Percentiles rank a stretch among this genome's conserved stretches.
Evolutionary conservation across 495 filamentous ascomycete species (phyloP).

Genomic region (Beverwykella pulmonaria): DNA sequence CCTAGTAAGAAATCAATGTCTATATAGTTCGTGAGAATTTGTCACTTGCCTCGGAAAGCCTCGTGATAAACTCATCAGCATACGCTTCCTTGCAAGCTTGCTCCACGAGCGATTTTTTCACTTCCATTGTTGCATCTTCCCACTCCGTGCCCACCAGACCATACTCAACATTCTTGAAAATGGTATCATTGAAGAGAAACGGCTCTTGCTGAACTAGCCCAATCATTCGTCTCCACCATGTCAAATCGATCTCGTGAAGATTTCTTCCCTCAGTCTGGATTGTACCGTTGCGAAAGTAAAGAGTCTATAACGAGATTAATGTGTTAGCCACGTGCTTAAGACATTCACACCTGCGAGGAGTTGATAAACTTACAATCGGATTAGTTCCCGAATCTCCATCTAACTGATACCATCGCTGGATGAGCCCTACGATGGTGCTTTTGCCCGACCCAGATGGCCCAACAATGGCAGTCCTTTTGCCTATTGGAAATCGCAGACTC

Average conservation of each 20-base stretch:
- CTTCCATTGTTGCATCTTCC: conserved; percentile 14
- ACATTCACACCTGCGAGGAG: not conserved
- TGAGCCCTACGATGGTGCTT: conserved; percentile 85
- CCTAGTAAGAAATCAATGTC: conserved; percentile 85
- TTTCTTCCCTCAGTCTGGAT: conserved; percentile 42
- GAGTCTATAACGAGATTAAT: not conserved
- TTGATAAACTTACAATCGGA: conserved; percentile 20
- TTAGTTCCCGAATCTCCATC: not conserved
- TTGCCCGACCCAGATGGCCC: conserved; percentile 89
- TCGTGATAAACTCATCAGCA: conserved; percentile 85
- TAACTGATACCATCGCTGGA: conserved; percentile 84
- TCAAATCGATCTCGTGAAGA: conserved; percentile 53
- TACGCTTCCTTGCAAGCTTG: conserved; percentile 90
- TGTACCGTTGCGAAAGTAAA: conserved; percentile 30
- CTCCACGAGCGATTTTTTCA: conserved; percentile 55
- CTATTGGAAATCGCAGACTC: conserved; percentile 74
- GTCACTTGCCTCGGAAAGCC: conserved; percentile 63
- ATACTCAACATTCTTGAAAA: conserved; percentile 66
- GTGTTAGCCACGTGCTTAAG: not conserved
- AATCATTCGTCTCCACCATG: conserved; percentile 32
- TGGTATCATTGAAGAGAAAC: conserved; percentile 69
- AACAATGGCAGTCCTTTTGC: conserved; percentile 84
- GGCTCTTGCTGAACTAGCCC: conserved; percentile 51
- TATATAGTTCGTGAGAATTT: conserved; percentile 55
- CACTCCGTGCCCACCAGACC: conserved; percentile 71